phyloP scores from a whole-genome alignment of 1,139 yeast genomes.

The Pichia kudriavzevii region DNA sequence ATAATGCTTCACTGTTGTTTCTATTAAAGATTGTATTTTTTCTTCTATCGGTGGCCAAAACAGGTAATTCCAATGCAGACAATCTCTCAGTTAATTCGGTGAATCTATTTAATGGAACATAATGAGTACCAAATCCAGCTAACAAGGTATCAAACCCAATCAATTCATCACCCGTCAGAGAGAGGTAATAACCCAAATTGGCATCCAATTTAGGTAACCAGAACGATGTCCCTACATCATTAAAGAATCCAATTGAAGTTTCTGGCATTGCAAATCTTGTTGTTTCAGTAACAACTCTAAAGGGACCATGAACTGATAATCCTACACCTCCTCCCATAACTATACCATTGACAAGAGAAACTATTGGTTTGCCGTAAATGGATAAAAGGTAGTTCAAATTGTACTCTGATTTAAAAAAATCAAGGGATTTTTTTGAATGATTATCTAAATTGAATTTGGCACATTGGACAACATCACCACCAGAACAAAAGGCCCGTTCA shows the following conservation, averaged over 20 bases:
- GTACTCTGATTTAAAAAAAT: slow-evolving; percentile 76
- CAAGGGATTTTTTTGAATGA: slow-evolving; percentile 47
- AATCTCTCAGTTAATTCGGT: slow-evolving; percentile 58
- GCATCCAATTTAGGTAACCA: slow-evolving; percentile 80
- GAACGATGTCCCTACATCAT: slow-evolving; percentile 92
- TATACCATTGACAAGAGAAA: slow-evolving; percentile 82
- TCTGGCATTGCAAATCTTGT: slow-evolving; percentile 97
- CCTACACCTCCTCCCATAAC: slow-evolving; percentile 99
- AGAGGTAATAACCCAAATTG: slow-evolving; percentile 75
- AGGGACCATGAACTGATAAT: slow-evolving; percentile 84
- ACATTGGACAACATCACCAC: slow-evolving; percentile 88
- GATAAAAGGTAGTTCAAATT: slow-evolving; percentile 72
- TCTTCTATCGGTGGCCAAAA: slow-evolving; percentile 18
- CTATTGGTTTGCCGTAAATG: slow-evolving; percentile 76
- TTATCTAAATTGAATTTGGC: slow-evolving; percentile 45
- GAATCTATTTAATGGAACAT: slow-evolving; percentile 59
- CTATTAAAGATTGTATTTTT: slow-evolving; percentile 14
- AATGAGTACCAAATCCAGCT: slow-evolving; percentile 88
- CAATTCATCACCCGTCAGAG: slow-evolving; percentile 77
- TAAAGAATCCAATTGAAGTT: slow-evolving; percentile 92
- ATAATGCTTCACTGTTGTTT: slow-evolving; percentile 32
- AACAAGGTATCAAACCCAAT: slow-evolving; percentile 72
- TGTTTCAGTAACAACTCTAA: slow-evolving; percentile 83
- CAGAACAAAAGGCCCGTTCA: slow-evolving; percentile 68
- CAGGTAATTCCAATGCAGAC: slow-evolving; percentile 42